phyloP scores from a whole-genome alignment of 768 basidiomycete species.

The Gautieria morchelliformis region DNA sequence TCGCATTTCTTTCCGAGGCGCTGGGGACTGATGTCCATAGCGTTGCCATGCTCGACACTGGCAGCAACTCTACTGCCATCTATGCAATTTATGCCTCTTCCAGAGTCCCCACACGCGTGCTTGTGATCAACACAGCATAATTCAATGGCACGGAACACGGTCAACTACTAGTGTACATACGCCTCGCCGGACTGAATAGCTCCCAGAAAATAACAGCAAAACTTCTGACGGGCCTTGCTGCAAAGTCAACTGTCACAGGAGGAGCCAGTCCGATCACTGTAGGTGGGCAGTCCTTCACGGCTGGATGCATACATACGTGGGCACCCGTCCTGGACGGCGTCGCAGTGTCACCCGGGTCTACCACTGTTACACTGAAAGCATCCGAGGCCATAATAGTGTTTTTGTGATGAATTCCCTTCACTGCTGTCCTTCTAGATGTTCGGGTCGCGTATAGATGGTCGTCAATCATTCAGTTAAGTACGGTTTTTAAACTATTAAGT shows the following conservation, averaged over 20 bases:
- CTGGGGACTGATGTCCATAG: slow-evolving; percentile 24
- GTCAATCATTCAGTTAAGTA: too few species aligned
- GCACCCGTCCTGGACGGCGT: slow-evolving; percentile 20
- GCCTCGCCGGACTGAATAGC: slow-evolving; percentile 21
- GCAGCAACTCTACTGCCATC: slow-evolving; percentile 19
- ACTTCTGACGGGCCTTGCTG: slow-evolving; percentile 27
- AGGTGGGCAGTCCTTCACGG: slow-evolving; percentile 22
- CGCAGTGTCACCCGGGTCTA: slow-evolving; percentile 14
- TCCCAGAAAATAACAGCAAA: too few species aligned
- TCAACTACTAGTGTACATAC: slow-evolving; percentile 18
- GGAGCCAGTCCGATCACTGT: slow-evolving; percentile 26
- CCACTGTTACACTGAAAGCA: slow-evolving; percentile 23
- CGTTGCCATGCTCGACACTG: slow-evolving; percentile 27
- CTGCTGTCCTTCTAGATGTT: too few species aligned
- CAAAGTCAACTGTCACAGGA: slow-evolving; percentile 20
- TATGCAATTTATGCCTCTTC: slow-evolving; percentile 23
- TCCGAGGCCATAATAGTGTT: slow-evolving; percentile 31
- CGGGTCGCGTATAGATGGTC: too few species aligned
- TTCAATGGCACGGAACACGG: slow-evolving; percentile 25
- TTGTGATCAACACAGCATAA: slow-evolving; percentile 29
- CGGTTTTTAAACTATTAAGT: too few species aligned
- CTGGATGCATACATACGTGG: slow-evolving; percentile 18
- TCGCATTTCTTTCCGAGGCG: slow-evolving; percentile 29
- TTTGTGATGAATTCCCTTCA: slow-evolving; percentile 15
- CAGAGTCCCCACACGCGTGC: slow-evolving; percentile 19